Conservation (phyloP, 2,329 filamentous ascomycete species). For the Pseudogymnoascus sp. region DNA sequence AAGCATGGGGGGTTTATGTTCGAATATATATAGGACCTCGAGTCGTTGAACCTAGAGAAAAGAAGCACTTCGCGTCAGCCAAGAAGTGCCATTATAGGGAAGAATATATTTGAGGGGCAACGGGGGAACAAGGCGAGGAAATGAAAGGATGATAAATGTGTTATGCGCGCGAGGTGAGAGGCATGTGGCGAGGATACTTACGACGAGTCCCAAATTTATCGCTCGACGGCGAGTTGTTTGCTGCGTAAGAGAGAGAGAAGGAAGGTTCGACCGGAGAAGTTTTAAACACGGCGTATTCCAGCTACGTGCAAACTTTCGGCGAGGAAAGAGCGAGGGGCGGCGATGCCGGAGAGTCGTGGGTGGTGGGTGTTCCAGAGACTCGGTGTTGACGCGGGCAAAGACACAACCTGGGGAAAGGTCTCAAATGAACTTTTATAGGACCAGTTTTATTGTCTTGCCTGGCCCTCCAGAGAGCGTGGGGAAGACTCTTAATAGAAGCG, state of each 20-base stretch:
- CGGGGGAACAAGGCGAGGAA: not conserved
- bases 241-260: not conserved
- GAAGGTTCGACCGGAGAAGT: slow-evolving; percentile 16
- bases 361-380: not conserved
- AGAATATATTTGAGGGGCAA: slow-evolving; percentile 3
- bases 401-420: slow-evolving; percentile 19
- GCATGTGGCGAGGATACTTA: slow-evolving; percentile 7
- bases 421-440: slow-evolving; percentile 25
- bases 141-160: slow-evolving; percentile 2
- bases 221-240: slow-evolving; percentile 5
- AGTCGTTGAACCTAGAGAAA: slow-evolving; percentile 22
- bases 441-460: slow-evolving; percentile 24
- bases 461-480: slow-evolving; percentile 23
- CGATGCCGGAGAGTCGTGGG: not conserved
- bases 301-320: slow-evolving; percentile 23
- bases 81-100: slow-evolving; percentile 6
- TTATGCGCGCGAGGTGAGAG: slow-evolving; percentile 9
- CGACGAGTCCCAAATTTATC: slow-evolving; percentile 1
- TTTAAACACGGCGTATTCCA: slow-evolving; percentile 28
- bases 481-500: slow-evolving; percentile 3
- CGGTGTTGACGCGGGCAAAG: slow-evolving; percentile 14
- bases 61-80: slow-evolving; percentile 12
- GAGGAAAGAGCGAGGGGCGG: slow-evolving; percentile 15
- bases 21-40: slow-evolving; percentile 19
- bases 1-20: slow-evolving; percentile 21